A percentile compares a stretch with the other conserved stretches of the same genome.
phyloP scores from a whole-genome alignment of 352 stramenopile genomes.

The Globisporangium heterothallicum region DNA sequence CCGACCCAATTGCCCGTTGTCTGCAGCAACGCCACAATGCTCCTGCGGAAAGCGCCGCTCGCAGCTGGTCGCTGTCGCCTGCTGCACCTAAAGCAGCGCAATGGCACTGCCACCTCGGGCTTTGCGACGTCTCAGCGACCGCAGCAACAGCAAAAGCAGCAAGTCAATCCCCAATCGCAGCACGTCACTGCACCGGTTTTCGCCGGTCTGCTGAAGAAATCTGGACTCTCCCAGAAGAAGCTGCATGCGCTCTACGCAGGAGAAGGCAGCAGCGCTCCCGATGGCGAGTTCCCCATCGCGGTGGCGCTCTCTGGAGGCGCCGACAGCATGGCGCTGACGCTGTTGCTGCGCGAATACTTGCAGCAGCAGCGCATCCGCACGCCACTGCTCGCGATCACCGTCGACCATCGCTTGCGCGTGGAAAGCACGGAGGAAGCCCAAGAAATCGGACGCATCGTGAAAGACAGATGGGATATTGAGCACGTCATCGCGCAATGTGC shows the following conservation, averaged over 20 bases:
- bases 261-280: neutral
- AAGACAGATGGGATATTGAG: slow-evolving; percentile 30
- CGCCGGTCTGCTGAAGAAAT: slow-evolving; percentile 27
- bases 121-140: neutral
- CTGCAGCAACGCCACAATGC: neutral
- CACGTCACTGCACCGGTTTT: slow-evolving; percentile 32
- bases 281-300: slow-evolving; percentile 43
- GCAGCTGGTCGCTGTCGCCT: neutral
- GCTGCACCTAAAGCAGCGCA: neutral
- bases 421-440: slow-evolving; percentile 63
- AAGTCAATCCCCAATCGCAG: too few relatives aligned
- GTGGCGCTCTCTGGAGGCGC: slow-evolving; percentile 72
- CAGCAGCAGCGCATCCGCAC: slow-evolving; percentile 37
- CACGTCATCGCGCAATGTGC: slow-evolving; percentile 52
- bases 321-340: slow-evolving; percentile 78
- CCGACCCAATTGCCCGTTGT: neutral
- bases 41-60: neutral
- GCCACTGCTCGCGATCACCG: slow-evolving; percentile 70
- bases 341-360: slow-evolving; percentile 67
- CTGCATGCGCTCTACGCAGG: slow-evolving; percentile 35
- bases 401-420: slow-evolving; percentile 64
- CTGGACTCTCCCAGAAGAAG: slow-evolving; percentile 31
- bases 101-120: neutral
- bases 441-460: slow-evolving; percentile 42
- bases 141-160: neutral